Evolutionary conservation across 345 rosid species (phyloP).

Genomic region (Eucalyptus sp.): DNA sequence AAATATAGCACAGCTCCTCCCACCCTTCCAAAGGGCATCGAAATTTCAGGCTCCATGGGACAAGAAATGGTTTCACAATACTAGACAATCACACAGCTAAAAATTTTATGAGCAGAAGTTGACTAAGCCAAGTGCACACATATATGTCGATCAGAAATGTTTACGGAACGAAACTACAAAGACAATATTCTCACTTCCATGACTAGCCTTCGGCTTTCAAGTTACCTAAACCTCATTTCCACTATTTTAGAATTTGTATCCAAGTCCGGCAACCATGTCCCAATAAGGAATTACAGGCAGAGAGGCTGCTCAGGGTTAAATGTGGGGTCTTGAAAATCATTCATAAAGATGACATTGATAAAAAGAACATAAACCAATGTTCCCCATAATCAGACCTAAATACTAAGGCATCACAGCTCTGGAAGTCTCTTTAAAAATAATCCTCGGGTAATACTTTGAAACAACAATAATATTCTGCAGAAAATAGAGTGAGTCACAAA

Average conservation of each 20-base stretch:
- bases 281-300: neutral
- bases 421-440: constrained; percentile 80
- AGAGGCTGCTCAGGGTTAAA: neutral
- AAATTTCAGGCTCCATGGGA: too few relatives aligned
- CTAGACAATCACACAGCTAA: too few relatives aligned
- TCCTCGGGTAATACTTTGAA: constrained; percentile 79
- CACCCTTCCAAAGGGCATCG: too few relatives aligned
- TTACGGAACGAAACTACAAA: too few relatives aligned
- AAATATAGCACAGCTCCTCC: too few relatives aligned
- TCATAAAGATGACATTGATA: neutral
- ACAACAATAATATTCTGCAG: constrained; percentile 90
- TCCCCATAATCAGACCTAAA: constrained; percentile 30
- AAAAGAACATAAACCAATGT: neutral
- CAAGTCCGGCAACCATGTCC: neutral
- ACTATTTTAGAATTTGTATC: neutral
- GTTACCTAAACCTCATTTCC: neutral
- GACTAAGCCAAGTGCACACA: neutral
- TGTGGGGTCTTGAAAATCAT: neutral
- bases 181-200: neutral
- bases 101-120: neutral
- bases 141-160: too few relatives aligned
- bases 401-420: constrained; percentile 66
- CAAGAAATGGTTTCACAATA: too few relatives aligned
- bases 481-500: neutral
- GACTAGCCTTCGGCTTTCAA: neutral